Base-by-base conservation (phyloP, 441 rosid genomes). In the Omphalea diandra region DNA sequence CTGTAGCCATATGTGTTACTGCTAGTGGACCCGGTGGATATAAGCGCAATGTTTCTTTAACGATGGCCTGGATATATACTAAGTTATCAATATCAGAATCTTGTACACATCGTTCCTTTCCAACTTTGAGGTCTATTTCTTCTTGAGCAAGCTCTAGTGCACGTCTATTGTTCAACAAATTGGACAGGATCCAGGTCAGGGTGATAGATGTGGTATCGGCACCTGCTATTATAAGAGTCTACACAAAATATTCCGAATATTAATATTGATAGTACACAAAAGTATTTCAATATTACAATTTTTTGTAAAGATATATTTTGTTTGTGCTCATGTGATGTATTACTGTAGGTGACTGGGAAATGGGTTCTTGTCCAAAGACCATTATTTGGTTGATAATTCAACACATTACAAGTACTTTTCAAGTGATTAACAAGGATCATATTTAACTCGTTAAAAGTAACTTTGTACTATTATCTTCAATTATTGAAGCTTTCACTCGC, bases 21-120 rank as follows among this genome's bases (percentile, higher is more conserved):
- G 76, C 46, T 4, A 83, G 78, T 0, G 85, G 86, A 54, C 79
- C 84, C 18, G 88, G 77, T 52, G 86, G 87, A 77, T 83, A 83
- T 27, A 85, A n/a, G 27, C 84, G 79, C 24, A 83, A 41, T 17
- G 89, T 81, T 73, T 83, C 87, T 65, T 85, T 85, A 26, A 83
- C 55, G 17, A 82, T 74, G 5, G 88, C 86, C 60, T 81, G 80
- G 14, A 85, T 76, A 73, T 83, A 83, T 27, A 67, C 81, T 11
- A 87, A 76, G 1, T 76, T 81, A 46, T 73, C 66, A 11, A 79
- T 61, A 68, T 85, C 85, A 1, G 83, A 79, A 26, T 83, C 89
- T 17, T 82, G 71, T 1, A 82, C 84, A 22, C 57, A 66, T 40
- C 85, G 61, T 7, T 81, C 84, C 57, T 14, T 53, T 17, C 89